These are phyloP conservation scores for Ceratocystis eucalypticola DNA, from an alignment of 2,329 filamentous ascomycete species.

Conservation along the genomic window DNA sequence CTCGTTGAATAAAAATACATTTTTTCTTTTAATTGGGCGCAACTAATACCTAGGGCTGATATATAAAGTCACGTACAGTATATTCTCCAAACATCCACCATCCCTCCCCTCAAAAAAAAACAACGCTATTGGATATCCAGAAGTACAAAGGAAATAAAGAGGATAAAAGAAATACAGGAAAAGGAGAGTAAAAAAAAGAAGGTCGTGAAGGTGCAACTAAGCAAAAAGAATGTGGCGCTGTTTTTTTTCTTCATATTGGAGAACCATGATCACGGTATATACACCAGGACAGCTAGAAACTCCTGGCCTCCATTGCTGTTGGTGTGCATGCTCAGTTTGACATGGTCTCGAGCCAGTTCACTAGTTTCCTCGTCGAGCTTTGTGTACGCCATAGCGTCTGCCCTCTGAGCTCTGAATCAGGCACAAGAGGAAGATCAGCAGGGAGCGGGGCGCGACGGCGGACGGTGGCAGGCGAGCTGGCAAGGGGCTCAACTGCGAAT, in stretches of 20 bases:
- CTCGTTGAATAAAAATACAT: too few species aligned
- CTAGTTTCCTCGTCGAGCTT: background rate
- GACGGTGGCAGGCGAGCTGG: background rate
- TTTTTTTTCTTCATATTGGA: too few species aligned
- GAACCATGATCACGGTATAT: too few species aligned
- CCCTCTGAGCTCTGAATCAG: background rate
- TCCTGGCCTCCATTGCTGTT: too few species aligned
- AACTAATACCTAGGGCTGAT: background rate
- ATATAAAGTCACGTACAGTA: background rate
- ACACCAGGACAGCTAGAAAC: too few species aligned
- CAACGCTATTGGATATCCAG: constrained; percentile 1
- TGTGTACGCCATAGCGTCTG: constrained; percentile 5
- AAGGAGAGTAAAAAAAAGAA: background rate
- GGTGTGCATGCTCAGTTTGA: background rate
- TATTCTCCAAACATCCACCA: background rate
- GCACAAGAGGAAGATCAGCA: background rate
- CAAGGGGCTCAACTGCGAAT: background rate
- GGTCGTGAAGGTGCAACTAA: background rate
- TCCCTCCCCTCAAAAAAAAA: background rate
- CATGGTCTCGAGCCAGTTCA: constrained; percentile 12
- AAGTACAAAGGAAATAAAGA: background rate
- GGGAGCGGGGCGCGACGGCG: background rate
- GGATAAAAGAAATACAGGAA: background rate
- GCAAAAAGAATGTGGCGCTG: background rate
- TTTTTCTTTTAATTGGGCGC: too few species aligned